These are phyloP conservation scores for Vitis rupestris DNA, from an alignment of 164 flowering plant genomes.

Conservation along the genomic window DNA sequence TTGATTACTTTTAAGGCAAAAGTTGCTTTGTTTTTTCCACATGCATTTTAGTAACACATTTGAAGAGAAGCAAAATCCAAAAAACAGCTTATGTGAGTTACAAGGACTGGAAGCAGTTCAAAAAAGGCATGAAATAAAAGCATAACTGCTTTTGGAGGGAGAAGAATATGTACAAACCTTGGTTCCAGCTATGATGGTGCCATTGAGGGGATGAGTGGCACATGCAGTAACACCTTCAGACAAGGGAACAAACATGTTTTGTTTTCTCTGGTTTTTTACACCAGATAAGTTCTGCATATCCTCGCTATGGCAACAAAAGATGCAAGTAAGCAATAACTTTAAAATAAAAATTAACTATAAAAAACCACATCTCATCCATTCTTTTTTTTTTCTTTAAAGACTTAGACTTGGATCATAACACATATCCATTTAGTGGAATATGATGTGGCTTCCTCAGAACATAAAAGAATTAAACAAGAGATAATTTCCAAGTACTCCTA, in stretches of 20 bases:
- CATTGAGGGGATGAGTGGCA: conserved; percentile 78
- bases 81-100: not conserved
- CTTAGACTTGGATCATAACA: too few relatives aligned
- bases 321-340: too few relatives aligned
- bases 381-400: too few relatives aligned
- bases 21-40: too few relatives aligned
- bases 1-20: too few relatives aligned
- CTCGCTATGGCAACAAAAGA: conserved; percentile 33
- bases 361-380: not conserved
- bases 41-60: too few relatives aligned
- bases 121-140: not conserved
- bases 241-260: conserved; percentile 56
- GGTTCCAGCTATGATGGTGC: conserved; percentile 79
- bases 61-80: not conserved
- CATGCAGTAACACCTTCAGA: conserved; percentile 70
- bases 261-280: conserved; percentile 17
- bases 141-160: not conserved
- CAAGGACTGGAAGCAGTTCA: not conserved
- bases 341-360: not conserved
- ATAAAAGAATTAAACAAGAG: too few relatives aligned
- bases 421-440: not conserved
- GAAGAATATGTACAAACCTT: conserved; percentile 44
- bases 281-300: conserved; percentile 22
- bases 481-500: too few relatives aligned
- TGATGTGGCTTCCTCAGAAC: not conserved